Evolutionary conservation across 75 land plant species (phyloP).

Genomic region (Pinus taeda): DNA sequence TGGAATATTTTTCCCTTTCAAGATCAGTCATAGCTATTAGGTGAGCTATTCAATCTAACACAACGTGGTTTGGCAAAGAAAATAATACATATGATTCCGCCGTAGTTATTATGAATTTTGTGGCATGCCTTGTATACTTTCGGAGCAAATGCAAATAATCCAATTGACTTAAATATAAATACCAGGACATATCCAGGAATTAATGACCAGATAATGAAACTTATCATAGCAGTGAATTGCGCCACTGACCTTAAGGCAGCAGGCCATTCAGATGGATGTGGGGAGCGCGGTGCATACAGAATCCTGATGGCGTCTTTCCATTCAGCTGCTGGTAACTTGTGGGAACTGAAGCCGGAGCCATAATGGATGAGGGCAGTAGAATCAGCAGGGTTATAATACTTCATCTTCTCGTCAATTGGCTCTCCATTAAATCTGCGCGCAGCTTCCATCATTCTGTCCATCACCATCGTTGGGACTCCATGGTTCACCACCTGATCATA

Average conservation of each 20-base stretch:
- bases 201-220: too few species aligned
- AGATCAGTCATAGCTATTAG: too few species aligned
- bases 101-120: too few species aligned
- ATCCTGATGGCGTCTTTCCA: background rate
- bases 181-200: too few species aligned
- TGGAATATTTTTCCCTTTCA: too few species aligned
- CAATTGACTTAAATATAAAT: too few species aligned
- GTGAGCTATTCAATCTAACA: too few species aligned
- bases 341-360: background rate
- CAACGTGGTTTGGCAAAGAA: too few species aligned
- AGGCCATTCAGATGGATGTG: conserved; percentile 3
- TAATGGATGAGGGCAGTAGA: background rate
- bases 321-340: background rate
- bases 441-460: conserved; percentile 1
- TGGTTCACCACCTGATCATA: conserved; percentile 15
- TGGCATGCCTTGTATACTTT: too few species aligned
- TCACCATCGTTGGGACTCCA: conserved; percentile 2
- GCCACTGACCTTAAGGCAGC: background rate
- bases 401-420: conserved; percentile 13
- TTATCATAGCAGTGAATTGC: background rate
- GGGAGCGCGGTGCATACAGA: background rate
- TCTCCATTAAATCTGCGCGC: background rate
- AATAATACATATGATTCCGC: too few species aligned
- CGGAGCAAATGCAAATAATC: too few species aligned
- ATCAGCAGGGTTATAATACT: background rate